These are phyloP conservation scores for Nicotiana attenuata DNA, from an alignment of 257 asterid genomes.

Conservation along the genomic window DNA sequence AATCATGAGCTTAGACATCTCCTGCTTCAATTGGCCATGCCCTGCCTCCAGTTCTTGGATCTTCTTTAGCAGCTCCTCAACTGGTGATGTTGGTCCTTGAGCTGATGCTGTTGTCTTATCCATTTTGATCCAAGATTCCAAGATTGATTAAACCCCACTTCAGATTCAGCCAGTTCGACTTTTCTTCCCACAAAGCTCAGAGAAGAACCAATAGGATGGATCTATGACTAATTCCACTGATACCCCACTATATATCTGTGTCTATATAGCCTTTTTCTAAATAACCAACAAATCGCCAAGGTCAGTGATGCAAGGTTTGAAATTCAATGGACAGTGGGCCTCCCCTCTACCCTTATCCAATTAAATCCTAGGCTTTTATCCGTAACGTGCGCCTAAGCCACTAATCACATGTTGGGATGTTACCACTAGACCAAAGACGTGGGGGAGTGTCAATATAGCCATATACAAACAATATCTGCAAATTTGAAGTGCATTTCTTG, in stretches of 20 bases:
- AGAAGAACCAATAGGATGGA: not conserved
- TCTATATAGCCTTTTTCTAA: not conserved
- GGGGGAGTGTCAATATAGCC: too few relatives aligned
- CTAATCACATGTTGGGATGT: too few relatives aligned
- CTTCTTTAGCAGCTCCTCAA: conserved; percentile 88
- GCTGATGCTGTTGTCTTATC: conserved; percentile 26
- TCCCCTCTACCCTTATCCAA: too few relatives aligned
- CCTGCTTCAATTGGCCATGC: conserved; percentile 72
- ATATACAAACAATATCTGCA: not conserved
- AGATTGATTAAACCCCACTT: conserved; percentile 3
- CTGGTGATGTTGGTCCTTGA: conserved; percentile 32
- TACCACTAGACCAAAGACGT: too few relatives aligned
- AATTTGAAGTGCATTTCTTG: not conserved
- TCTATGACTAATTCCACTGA: not conserved
- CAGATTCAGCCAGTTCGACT: not conserved
- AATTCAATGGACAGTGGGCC: too few relatives aligned
- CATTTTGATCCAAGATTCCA: conserved; percentile 26
- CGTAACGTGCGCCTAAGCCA: too few relatives aligned
- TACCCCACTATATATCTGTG: not conserved
- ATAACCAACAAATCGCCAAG: too few relatives aligned
- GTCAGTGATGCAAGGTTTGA: too few relatives aligned
- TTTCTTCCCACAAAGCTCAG: not conserved
- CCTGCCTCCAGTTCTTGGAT: conserved; percentile 74
- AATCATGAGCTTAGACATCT: conserved; percentile 57
- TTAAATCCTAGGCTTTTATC: too few relatives aligned